Evolutionary conservation across 192 early-diverging fungal species (phyloP).

Genomic region (Podila clonocystis): DNA sequence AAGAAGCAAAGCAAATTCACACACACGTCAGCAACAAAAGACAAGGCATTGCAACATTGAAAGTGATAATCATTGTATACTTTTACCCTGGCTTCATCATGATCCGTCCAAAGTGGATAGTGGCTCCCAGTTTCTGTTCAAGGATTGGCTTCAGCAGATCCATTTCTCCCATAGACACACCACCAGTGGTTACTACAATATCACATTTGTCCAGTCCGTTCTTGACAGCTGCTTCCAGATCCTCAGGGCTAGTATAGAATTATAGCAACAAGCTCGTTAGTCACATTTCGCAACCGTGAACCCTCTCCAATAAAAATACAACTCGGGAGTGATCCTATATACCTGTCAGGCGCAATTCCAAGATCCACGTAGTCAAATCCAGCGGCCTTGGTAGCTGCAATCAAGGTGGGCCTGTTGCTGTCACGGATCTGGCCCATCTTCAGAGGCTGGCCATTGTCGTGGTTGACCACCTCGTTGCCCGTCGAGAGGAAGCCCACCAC

Average conservation of each 20-base stretch:
- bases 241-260: conserved; percentile 43
- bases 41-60: too few species aligned
- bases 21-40: too few species aligned
- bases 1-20: too few species aligned
- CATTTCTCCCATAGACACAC: conserved; percentile 98
- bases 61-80: too few species aligned
- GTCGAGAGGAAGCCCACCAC: conserved; percentile 86
- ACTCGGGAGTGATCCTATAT: conserved; percentile 1
- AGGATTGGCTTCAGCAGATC: conserved; percentile 92
- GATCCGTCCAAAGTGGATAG: conserved; percentile 91
- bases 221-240: conserved; percentile 60
- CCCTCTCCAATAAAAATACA: neutral
- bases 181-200: conserved; percentile 91
- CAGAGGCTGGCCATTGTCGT: conserved; percentile 47
- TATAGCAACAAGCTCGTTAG: neutral
- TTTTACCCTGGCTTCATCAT: conserved; percentile 89
- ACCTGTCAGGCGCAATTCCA: conserved; percentile 79
- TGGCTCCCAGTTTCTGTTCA: conserved; percentile 79
- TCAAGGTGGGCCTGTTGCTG: conserved; percentile 84
- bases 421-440: conserved; percentile 80
- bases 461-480: conserved; percentile 86
- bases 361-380: conserved; percentile 78
- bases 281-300: neutral
- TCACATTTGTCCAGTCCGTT: conserved; percentile 67
- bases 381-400: conserved; percentile 66